These are phyloP conservation scores for Hypericum perforatum DNA, from an alignment of 345 rosid species.

Conservation along the genomic window DNA sequence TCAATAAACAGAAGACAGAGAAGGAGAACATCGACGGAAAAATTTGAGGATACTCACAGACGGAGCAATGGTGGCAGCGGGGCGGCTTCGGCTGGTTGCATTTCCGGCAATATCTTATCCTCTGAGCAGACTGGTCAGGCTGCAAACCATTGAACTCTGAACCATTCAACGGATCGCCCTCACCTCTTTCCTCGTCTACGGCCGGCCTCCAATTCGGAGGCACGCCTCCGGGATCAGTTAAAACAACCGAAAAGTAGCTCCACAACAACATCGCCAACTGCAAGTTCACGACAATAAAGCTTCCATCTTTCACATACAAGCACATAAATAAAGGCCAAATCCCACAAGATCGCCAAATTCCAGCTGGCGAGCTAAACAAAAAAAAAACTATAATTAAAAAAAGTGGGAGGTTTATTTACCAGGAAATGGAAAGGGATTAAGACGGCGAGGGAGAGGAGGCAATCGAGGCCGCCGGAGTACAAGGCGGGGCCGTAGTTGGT, in stretches of 20 bases:
- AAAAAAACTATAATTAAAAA: slow-evolving; percentile 7
- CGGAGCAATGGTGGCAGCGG: slow-evolving; percentile 95
- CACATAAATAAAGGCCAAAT: background rate
- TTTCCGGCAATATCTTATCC: slow-evolving; percentile 73
- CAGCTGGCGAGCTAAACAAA: background rate
- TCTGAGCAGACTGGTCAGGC: slow-evolving; percentile 47
- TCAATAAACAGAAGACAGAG: slow-evolving; percentile 2
- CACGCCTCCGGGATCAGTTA: slow-evolving; percentile 87
- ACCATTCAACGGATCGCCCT: slow-evolving; percentile 58
- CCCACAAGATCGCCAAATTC: too few species aligned
- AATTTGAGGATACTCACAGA: slow-evolving; percentile 47
- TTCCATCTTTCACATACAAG: background rate
- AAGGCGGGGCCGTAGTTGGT: slow-evolving; percentile 78
- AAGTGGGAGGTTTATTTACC: slow-evolving; percentile 32
- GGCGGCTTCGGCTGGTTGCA: slow-evolving; percentile 89
- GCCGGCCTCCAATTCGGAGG: slow-evolving; percentile 84
- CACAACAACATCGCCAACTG: slow-evolving; percentile 88
- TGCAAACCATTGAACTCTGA: slow-evolving; percentile 48
- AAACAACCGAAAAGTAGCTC: slow-evolving; percentile 95
- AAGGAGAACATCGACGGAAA: background rate
- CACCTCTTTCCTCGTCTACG: slow-evolving; percentile 73
- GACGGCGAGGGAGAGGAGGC: slow-evolving; percentile 40
- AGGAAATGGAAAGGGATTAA: slow-evolving; percentile 68
- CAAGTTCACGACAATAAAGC: slow-evolving; percentile 16
- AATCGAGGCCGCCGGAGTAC: slow-evolving; percentile 53